Evolutionary conservation across 371 early-diverging fungal species (phyloP).

Genomic region (Mucor velutinosus): DNA sequence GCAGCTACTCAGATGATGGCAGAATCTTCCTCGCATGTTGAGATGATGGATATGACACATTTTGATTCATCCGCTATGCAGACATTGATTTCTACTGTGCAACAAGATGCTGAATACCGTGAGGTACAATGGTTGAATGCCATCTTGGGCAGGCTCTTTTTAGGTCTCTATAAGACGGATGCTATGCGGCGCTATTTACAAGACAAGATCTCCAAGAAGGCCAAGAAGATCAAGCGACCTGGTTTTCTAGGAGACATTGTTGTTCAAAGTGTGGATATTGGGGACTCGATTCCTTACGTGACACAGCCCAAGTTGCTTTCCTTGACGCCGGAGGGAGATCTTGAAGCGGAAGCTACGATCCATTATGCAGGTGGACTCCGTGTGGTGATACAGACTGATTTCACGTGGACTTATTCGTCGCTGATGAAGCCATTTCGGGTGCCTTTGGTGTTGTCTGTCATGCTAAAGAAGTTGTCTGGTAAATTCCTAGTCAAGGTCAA

Average conservation of each 20-base stretch:
- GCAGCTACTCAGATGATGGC: slow-evolving; percentile 44
- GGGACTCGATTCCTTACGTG: slow-evolving; percentile 81
- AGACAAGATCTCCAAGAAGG: slow-evolving; percentile 65
- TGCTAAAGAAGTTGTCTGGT: slow-evolving; percentile 66
- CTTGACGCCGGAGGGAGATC: slow-evolving; percentile 68
- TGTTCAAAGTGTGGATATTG: slow-evolving; percentile 74
- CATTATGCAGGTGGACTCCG: slow-evolving; percentile 77
- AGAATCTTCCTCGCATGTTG: slow-evolving; percentile 26
- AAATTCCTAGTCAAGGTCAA: slow-evolving; percentile 78
- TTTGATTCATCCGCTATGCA: slow-evolving; percentile 55
- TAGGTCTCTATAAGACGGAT: slow-evolving; percentile 71
- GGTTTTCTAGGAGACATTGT: slow-evolving; percentile 78
- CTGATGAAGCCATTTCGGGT: slow-evolving; percentile 73
- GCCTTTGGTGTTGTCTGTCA: slow-evolving; percentile 75
- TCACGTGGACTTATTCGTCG: slow-evolving; percentile 42
- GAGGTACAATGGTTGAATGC: slow-evolving; percentile 88
- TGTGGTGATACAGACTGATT: slow-evolving; percentile 71
- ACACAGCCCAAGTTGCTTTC: slow-evolving; percentile 74
- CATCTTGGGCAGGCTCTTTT: slow-evolving; percentile 78
- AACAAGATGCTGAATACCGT: slow-evolving; percentile 56
- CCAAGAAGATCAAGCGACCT: slow-evolving; percentile 66
- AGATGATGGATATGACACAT: slow-evolving; percentile 48
- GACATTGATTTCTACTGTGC: slow-evolving; percentile 49
- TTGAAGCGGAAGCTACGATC: slow-evolving; percentile 73
- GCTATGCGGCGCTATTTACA: slow-evolving; percentile 58